Percentiles rank a stretch among this genome's conserved stretches.
Evolutionary conservation across 2,329 filamentous ascomycete species (phyloP).

Genomic region (Fusarium sp.): DNA sequence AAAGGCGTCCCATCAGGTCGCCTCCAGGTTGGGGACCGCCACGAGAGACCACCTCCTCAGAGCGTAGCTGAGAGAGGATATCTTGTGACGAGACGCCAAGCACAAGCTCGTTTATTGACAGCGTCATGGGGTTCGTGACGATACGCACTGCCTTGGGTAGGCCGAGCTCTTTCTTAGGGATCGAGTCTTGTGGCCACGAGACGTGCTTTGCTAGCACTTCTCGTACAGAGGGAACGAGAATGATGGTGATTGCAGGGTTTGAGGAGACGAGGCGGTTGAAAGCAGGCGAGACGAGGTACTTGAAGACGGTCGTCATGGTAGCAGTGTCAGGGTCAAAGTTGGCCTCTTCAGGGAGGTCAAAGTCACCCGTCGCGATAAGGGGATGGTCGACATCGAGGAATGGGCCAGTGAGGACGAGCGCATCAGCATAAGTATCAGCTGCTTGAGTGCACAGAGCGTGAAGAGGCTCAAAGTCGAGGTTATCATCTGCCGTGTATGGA

Average conservation of each 20-base stretch:
- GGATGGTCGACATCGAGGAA: constrained; percentile 95
- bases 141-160: constrained; percentile 81
- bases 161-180: constrained; percentile 78
- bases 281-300: constrained; percentile 79
- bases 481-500: constrained; percentile 92
- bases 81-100: constrained; percentile 88
- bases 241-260: constrained; percentile 82
- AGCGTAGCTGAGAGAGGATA: constrained; percentile 82
- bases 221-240: constrained; percentile 85
- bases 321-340: constrained; percentile 79
- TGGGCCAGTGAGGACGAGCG: constrained; percentile 83
- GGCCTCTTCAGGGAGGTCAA: constrained; percentile 78
- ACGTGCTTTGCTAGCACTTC: constrained; percentile 86
- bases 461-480: constrained; percentile 89
- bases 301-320: constrained; percentile 86
- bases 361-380: constrained; percentile 82
- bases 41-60: constrained; percentile 69
- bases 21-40: constrained; percentile 37
- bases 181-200: constrained; percentile 79
- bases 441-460: constrained; percentile 84
- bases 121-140: constrained; percentile 90
- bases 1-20: constrained; percentile 77
- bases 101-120: constrained; percentile 88
- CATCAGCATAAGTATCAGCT: constrained; percentile 79
- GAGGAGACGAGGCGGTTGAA: constrained; percentile 76